These are phyloP conservation scores for Tarenaya hassleriana DNA, from an alignment of 345 rosid species.

Conservation along the genomic window DNA sequence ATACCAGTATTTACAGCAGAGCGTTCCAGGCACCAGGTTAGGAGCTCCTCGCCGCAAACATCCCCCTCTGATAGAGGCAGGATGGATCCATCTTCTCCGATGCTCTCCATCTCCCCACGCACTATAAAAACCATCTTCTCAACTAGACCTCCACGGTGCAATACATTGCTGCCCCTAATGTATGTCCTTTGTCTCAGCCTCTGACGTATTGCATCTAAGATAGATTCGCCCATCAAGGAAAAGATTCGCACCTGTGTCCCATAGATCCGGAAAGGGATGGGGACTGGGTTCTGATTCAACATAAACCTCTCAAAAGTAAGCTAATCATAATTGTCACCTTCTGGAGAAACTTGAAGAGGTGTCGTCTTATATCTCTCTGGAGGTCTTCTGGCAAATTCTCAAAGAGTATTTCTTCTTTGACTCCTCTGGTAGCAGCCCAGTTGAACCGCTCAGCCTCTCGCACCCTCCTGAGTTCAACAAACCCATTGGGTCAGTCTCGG, in stretches of 20 bases:
- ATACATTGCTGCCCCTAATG: slow-evolving; percentile 51
- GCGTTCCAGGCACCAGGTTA: slow-evolving; percentile 84
- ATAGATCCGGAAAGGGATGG: too few relatives aligned
- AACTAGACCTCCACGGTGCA: slow-evolving; percentile 49
- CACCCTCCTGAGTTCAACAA: slow-evolving; percentile 48
- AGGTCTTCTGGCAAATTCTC: slow-evolving; percentile 83
- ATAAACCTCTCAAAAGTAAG: too few relatives aligned
- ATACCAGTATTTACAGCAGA: slow-evolving; percentile 57
- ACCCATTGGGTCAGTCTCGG: slow-evolving; percentile 5
- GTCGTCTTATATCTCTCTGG: slow-evolving; percentile 82
- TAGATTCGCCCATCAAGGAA: slow-evolving; percentile 57
- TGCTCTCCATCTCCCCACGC: slow-evolving; percentile 72
- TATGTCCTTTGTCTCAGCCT: slow-evolving; percentile 67
- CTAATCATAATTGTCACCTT: slow-evolving; percentile 49
- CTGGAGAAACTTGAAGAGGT: slow-evolving; percentile 73
- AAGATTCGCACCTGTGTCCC: slow-evolving; percentile 85
- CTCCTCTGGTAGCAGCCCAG: slow-evolving; percentile 94
- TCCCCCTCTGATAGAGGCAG: slow-evolving; percentile 56
- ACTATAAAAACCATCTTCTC: slow-evolving; percentile 86
- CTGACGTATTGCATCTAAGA: slow-evolving; percentile 67
- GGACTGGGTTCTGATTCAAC: too few relatives aligned
- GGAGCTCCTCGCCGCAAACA: slow-evolving; percentile 86
- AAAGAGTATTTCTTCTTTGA: slow-evolving; percentile 61
- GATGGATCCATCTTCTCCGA: slow-evolving; percentile 45
- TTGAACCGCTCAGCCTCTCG: slow-evolving; percentile 69